These are phyloP conservation scores for Setaria viridis DNA, from an alignment of 202 grass and related monocot species.

Conservation along the genomic window DNA sequence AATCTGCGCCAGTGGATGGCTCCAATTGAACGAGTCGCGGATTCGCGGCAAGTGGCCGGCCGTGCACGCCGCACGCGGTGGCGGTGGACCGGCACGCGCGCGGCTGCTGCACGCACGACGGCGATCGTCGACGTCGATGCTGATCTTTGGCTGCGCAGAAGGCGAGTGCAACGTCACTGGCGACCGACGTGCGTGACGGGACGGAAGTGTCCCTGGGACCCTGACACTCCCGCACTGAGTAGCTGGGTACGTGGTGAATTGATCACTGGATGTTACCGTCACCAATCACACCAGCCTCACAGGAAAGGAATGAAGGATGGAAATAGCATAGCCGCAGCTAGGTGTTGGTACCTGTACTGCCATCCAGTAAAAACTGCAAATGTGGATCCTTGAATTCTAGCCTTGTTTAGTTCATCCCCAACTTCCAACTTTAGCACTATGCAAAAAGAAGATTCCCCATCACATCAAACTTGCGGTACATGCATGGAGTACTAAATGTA, in stretches of 20 bases:
- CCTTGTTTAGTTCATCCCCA: too few relatives aligned
- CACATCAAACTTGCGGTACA: too few relatives aligned
- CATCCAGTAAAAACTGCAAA: neutral
- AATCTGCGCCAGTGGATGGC: neutral
- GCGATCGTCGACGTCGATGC: neutral
- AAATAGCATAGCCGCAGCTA: too few relatives aligned
- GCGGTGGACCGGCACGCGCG: neutral
- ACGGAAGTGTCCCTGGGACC: too few relatives aligned
- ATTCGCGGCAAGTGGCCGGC: neutral
- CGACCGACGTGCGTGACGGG: neutral
- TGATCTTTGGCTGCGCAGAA: neutral
- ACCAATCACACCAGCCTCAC: neutral
- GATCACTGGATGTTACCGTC: neutral
- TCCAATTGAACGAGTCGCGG: neutral
- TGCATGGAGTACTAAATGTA: too few relatives aligned
- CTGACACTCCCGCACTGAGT: too few relatives aligned
- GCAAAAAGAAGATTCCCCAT: too few relatives aligned
- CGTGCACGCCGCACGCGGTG: neutral
- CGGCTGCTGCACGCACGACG: neutral
- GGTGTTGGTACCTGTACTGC: too few relatives aligned
- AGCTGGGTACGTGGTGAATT: neutral
- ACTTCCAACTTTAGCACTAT: too few relatives aligned
- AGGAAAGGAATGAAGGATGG: neutral
- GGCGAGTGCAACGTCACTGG: neutral
- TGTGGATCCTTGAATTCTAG: neutral